These are phyloP conservation scores for Citrus sp. DNA, from an alignment of 345 rosid genomes.

Conservation along the genomic window DNA sequence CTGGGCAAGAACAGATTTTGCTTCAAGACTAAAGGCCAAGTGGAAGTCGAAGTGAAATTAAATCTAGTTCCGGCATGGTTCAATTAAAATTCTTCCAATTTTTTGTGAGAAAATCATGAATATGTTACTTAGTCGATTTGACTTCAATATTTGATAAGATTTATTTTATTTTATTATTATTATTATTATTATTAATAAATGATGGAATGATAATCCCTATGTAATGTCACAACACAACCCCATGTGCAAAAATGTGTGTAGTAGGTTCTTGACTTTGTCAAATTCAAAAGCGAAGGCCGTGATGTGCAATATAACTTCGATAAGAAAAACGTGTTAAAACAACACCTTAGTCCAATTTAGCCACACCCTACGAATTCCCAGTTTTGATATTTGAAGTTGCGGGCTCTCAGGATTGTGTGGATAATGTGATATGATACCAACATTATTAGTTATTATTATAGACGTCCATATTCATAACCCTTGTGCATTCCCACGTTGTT, in stretches of 20 bases:
- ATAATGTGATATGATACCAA: too few relatives aligned
- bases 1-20: background rate
- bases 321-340: background rate
- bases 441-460: too few relatives aligned
- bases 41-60: background rate
- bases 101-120: background rate
- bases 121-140: background rate
- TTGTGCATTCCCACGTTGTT: too few relatives aligned
- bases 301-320: too few relatives aligned
- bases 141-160: background rate
- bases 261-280: background rate
- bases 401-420: too few relatives aligned
- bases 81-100: background rate
- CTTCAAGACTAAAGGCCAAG: background rate
- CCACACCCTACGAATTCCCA: background rate
- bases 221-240: background rate
- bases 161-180: too few relatives aligned
- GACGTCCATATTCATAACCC: accelerated
- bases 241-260: background rate
- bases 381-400: background rate
- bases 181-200: too few relatives aligned
- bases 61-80: background rate
- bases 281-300: background rate
- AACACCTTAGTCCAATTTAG: background rate
- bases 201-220: background rate